These are phyloP conservation scores for Cordyceps cicadae DNA, from an alignment of 2,329 filamentous ascomycete genomes.

Conservation along the genomic window DNA sequence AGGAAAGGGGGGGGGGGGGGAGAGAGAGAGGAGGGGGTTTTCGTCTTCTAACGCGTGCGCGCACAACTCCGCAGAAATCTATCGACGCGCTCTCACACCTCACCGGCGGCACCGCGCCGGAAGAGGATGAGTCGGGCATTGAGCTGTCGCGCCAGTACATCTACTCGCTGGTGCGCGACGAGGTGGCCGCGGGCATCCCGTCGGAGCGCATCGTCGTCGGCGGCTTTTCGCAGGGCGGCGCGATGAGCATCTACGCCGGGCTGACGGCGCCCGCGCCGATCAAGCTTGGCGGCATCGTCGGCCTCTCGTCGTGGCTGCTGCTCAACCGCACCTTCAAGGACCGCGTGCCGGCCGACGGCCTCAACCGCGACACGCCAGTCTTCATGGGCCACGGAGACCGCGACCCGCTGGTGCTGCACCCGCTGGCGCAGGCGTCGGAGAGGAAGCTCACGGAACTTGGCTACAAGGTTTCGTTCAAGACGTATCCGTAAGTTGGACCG, in stretches of 20 bases:
- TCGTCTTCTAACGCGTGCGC: background rate
- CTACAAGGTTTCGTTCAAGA: constrained; percentile 65
- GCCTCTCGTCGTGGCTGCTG: constrained; percentile 73
- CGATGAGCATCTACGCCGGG: constrained; percentile 74
- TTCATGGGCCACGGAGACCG: constrained; percentile 74
- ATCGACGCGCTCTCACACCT: constrained; percentile 26
- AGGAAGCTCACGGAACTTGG: constrained; percentile 61
- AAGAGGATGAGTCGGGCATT: constrained; percentile 67
- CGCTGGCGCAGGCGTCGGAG: constrained; percentile 60
- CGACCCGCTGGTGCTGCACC: constrained; percentile 63
- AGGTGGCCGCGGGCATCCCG: constrained; percentile 72
- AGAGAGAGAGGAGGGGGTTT: too few species aligned
- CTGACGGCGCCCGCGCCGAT: constrained; percentile 56
- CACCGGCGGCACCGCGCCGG: constrained; percentile 17
- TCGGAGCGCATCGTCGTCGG: constrained; percentile 76
- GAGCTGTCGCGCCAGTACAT: constrained; percentile 64
- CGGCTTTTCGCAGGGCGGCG: constrained; percentile 80
- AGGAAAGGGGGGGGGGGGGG: background rate
- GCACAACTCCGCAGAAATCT: constrained; percentile 18
- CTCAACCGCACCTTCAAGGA: constrained; percentile 44
- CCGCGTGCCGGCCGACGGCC: constrained; percentile 29
- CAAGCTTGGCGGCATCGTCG: constrained; percentile 82
- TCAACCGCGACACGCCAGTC: constrained; percentile 60
- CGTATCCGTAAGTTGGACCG: constrained; percentile 53
- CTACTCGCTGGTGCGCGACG: constrained; percentile 66